Conservation (phyloP, 2,329 filamentous ascomycete species). For the Pestalotiopsis sp. region DNA sequence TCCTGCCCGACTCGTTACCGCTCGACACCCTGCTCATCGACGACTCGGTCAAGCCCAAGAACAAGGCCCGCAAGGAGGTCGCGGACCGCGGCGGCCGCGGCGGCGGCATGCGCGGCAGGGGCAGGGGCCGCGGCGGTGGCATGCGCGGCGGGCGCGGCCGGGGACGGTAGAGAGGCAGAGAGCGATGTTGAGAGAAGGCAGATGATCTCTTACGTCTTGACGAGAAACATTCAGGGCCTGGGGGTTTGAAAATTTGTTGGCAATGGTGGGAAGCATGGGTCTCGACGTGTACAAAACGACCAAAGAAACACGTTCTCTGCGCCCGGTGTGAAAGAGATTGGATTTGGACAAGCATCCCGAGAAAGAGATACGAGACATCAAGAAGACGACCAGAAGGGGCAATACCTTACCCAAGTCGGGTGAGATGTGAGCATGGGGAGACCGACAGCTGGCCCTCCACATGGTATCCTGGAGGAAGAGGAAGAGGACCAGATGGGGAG, state of each 20-base stretch:
- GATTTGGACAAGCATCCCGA: neutral
- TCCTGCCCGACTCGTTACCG: slow-evolving; percentile 92
- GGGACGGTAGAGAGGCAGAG: neutral
- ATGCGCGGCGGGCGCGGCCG: slow-evolving; percentile 19
- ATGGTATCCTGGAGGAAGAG: neutral
- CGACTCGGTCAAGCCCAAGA: slow-evolving; percentile 97
- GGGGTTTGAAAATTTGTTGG: neutral
- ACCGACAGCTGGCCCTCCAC: neutral
- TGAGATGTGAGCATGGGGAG: neutral
- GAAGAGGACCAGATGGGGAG: neutral
- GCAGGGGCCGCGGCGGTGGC: slow-evolving; percentile 27
- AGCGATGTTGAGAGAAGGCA: neutral
- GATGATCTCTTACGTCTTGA: neutral
- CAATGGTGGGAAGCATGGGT: neutral
- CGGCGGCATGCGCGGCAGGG: slow-evolving; percentile 51
- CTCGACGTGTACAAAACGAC: neutral
- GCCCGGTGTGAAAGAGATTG: neutral
- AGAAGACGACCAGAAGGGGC: neutral
- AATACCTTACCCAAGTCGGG: neutral
- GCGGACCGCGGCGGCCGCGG: slow-evolving; percentile 60
- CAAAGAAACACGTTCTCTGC: neutral
- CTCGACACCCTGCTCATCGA: slow-evolving; percentile 95
- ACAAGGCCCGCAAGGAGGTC: slow-evolving; percentile 95
- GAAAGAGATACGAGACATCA: neutral
- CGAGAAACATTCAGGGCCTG: neutral